A percentile compares a stretch with the other conserved stretches of the same genome.
phyloP scores from a whole-genome alignment of 352 stramenopile genomes.

The Pythium biforme region DNA sequence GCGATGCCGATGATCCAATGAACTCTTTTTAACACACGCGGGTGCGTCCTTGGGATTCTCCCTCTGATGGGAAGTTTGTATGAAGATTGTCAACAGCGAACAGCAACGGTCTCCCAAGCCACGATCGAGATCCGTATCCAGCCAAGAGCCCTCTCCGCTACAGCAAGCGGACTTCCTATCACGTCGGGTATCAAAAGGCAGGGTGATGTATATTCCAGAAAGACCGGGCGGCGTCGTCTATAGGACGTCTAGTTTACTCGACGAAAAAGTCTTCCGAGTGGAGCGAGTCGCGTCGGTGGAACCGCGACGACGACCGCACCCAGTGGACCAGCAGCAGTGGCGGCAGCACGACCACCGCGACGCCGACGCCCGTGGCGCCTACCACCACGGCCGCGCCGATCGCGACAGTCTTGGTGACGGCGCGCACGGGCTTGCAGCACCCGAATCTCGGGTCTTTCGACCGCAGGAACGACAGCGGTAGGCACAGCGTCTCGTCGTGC shows the following conservation, averaged over 20 bases:
- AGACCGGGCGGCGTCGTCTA: no score
- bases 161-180: no score
- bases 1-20: constrained; percentile 25
- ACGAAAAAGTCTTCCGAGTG: constrained; percentile 35
- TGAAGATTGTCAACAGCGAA: no score
- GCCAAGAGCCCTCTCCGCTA: no score
- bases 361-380: constrained; percentile 48
- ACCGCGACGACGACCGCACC: constrained; percentile 44
- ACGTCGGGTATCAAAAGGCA: no score
- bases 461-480: constrained; percentile 60
- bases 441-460: constrained; percentile 69
- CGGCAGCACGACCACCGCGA: constrained; percentile 68
- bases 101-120: no score
- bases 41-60: not conserved
- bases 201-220: no score
- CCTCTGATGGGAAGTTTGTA: not conserved
- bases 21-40: constrained; percentile 11
- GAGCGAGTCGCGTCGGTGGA: constrained; percentile 37
- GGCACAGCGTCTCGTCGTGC: constrained; percentile 77
- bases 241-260: constrained; percentile 13
- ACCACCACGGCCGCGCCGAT: constrained; percentile 50
- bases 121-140: no score
- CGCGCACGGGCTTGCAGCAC: constrained; percentile 60
- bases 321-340: constrained; percentile 66
- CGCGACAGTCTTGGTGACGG: constrained; percentile 68